Percentiles rank a stretch among this genome's conserved stretches.
phyloP scores from a whole-genome alignment of 2,329 filamentous ascomycete genomes.

The Orbilia quercus region DNA sequence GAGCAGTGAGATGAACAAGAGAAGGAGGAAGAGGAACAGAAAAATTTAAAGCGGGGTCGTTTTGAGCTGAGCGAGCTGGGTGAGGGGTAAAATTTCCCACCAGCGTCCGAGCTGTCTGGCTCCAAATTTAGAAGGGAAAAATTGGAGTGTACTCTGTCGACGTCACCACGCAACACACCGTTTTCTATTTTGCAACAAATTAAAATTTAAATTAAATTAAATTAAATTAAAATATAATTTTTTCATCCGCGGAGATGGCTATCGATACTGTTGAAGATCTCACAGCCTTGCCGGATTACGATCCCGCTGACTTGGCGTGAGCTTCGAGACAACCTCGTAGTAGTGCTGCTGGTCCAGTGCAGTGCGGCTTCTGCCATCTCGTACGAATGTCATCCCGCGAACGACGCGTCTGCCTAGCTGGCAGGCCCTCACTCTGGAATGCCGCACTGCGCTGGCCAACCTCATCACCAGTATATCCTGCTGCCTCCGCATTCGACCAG shows the following conservation, averaged over 20 bases:
- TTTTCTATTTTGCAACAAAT: not conserved
- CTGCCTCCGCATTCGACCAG: conserved; percentile 21
- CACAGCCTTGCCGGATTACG: not conserved
- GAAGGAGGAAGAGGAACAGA: conserved; percentile 16
- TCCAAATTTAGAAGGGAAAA: too few relatives aligned
- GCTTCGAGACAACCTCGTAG: not conserved
- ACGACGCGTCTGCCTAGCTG: conserved; percentile 32
- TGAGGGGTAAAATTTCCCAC: not conserved
- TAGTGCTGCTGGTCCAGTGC: too few relatives aligned
- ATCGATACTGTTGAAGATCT: too few relatives aligned
- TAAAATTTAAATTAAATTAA: not conserved
- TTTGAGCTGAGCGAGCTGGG: conserved; percentile 25
- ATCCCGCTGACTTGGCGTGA: conserved; percentile 9
- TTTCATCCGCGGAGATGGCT: too few relatives aligned
- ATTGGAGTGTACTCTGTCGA: conserved; percentile 28
- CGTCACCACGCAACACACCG: conserved; percentile 25
- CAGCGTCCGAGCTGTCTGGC: not conserved
- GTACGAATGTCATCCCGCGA: conserved; percentile 14
- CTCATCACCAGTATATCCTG: not conserved
- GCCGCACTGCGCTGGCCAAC: not conserved
- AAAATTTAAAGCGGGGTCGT: conserved; percentile 34
- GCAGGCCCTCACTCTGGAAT: not conserved
- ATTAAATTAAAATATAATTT: too few relatives aligned
- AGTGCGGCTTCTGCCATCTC: conserved; percentile 21
- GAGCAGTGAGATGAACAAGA: conserved; percentile 24